These are phyloP conservation scores for Hippophae rhamnoides DNA, from an alignment of 306 rosid genomes.

Conservation along the genomic window DNA sequence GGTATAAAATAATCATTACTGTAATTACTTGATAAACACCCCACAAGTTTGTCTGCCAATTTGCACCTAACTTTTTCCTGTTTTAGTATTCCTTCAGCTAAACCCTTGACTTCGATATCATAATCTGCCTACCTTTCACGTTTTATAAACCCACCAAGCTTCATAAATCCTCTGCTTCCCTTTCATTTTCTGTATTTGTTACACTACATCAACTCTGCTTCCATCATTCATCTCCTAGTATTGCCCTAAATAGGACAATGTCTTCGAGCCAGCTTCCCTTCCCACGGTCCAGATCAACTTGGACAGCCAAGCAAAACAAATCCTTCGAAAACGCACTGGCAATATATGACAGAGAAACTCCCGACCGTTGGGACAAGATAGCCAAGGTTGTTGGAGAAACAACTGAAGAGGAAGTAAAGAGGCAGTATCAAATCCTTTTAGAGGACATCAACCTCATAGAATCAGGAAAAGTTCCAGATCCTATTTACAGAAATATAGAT, in stretches of 20 bases:
- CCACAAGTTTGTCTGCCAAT: slow-evolving; percentile 14
- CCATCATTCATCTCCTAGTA: slow-evolving; percentile 12
- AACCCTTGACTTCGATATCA: slow-evolving; percentile 20
- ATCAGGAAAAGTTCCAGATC: slow-evolving; percentile 54
- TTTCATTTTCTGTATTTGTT: slow-evolving; percentile 14
- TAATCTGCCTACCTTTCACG: not conserved
- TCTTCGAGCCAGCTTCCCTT: slow-evolving; percentile 25
- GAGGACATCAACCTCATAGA: slow-evolving; percentile 55
- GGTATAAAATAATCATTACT: slow-evolving; percentile 6
- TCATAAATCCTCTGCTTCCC: slow-evolving; percentile 11
- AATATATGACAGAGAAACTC: slow-evolving; percentile 43
- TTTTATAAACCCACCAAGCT: slow-evolving; percentile 1
- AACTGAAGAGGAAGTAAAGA: slow-evolving; percentile 58
- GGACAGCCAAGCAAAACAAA: slow-evolving; percentile 54
- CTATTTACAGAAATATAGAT: slow-evolving; percentile 16
- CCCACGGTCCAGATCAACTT: slow-evolving; percentile 21
- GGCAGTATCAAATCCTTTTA: slow-evolving; percentile 43
- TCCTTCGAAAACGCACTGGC: slow-evolving; percentile 61
- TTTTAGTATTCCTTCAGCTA: slow-evolving; percentile 22
- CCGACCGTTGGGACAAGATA: slow-evolving; percentile 57
- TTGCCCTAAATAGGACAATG: slow-evolving; percentile 28
- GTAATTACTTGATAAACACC: slow-evolving; percentile 12
- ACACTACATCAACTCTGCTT: not conserved
- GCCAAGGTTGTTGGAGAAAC: slow-evolving; percentile 53
- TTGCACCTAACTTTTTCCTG: slow-evolving; percentile 18